Evolutionary conservation across 495 filamentous ascomycete genomes (phyloP).

Genomic region (Patellaria atrata): DNA sequence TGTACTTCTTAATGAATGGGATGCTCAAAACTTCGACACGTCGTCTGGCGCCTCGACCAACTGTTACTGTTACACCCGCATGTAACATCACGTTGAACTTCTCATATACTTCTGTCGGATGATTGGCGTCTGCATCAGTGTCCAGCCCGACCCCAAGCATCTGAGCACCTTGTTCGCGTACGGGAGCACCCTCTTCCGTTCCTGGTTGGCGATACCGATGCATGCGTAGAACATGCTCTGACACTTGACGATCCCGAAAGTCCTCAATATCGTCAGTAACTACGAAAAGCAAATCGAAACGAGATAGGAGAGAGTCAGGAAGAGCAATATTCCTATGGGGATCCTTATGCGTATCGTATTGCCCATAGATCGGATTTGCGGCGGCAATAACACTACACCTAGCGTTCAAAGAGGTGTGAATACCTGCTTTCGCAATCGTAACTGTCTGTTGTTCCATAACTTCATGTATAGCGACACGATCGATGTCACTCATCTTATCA

Average conservation of each 20-base stretch:
- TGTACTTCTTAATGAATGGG: slow-evolving; percentile 98
- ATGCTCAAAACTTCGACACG: slow-evolving; percentile 88
- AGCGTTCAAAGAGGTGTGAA: slow-evolving; percentile 94
- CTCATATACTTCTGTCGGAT: slow-evolving; percentile 81
- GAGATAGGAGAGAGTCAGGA: slow-evolving; percentile 89
- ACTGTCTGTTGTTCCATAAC: slow-evolving; percentile 99
- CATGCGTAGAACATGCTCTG: slow-evolving; percentile 95
- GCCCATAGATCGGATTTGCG: slow-evolving; percentile 94
- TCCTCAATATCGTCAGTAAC: slow-evolving; percentile 98
- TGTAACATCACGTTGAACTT: slow-evolving; percentile 96
- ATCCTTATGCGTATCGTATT: slow-evolving; percentile 97
- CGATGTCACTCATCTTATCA: slow-evolving; percentile 98
- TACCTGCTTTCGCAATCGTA: slow-evolving; percentile 96
- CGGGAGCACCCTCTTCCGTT: slow-evolving; percentile 87
- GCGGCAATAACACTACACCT: slow-evolving; percentile 94
- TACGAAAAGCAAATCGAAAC: slow-evolving; percentile 97
- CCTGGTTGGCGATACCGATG: slow-evolving; percentile 91
- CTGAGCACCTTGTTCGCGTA: slow-evolving; percentile 77
- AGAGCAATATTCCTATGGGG: slow-evolving; percentile 97
- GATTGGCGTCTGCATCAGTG: slow-evolving; percentile 51
- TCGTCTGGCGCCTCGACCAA: slow-evolving; percentile 55
- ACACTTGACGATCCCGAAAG: slow-evolving; percentile 73
- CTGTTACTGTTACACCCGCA: slow-evolving; percentile 66
- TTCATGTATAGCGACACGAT: slow-evolving; percentile 98
- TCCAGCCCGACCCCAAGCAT: slow-evolving; percentile 80